Conservation (phyloP, 2,329 filamentous ascomycete species). For the Aaosphaeria pasadenensis region DNA sequence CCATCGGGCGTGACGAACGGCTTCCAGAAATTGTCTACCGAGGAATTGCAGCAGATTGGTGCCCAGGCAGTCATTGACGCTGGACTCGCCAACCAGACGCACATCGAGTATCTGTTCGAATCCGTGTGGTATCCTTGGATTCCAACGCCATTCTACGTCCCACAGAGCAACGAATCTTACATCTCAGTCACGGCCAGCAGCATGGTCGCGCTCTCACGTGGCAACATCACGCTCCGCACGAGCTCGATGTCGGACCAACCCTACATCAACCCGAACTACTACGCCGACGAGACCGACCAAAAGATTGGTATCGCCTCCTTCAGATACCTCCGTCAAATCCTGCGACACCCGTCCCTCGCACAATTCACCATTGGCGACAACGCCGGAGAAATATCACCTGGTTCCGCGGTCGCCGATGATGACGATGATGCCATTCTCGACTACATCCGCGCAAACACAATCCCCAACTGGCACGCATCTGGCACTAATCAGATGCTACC, state of each 20-base stretch:
- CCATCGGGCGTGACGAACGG: conserved; percentile 31
- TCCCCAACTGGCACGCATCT: conserved; percentile 25
- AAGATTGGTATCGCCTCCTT: conserved; percentile 17
- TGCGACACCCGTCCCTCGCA: conserved; percentile 11
- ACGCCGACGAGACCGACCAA: conserved; percentile 50
- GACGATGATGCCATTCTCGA: conserved; percentile 18
- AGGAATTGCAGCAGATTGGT: conserved; percentile 13
- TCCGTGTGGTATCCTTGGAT: conserved; percentile 17
- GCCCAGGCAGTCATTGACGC: conserved; percentile 14
- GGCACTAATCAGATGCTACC: conserved; percentile 35
- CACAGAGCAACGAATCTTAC: conserved; percentile 26
- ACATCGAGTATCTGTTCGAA: conserved; percentile 23
- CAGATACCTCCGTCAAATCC: conserved; percentile 18
- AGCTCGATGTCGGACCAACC: conserved; percentile 49
- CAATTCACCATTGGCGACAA: conserved; percentile 11
- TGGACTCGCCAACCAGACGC: conserved; percentile 17
- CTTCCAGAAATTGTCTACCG: conserved; percentile 23
- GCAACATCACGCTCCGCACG: conserved; percentile 51
- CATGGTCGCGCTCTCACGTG: conserved; percentile 34
- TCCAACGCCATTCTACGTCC: conserved; percentile 14
- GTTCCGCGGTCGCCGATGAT: conserved; percentile 12
- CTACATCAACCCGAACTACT: conserved; percentile 49
- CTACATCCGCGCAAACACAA: conserved; percentile 10
- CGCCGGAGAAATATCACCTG: conserved; percentile 18
- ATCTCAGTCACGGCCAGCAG: conserved; percentile 28